Base-by-base conservation (phyloP, 306 rosid species). In the Glycine tomentella region DNA sequence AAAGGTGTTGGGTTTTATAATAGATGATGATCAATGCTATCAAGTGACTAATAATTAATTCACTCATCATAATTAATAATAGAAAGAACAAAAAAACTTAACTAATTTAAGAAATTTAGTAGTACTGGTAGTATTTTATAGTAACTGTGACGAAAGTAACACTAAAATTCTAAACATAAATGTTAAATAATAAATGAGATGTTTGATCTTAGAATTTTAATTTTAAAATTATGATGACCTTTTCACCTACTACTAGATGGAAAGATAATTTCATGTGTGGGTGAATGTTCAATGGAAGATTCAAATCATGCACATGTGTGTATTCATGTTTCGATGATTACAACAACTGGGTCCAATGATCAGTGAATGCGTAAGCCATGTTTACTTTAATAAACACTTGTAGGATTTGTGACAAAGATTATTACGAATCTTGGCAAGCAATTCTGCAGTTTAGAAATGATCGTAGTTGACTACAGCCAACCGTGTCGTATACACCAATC, bases 391-490 rank as follows among this genome's bases (percentile, higher is more conserved):
- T 36, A 53, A 74, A 64, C 0, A 9, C 40, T 46, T 17, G n/a
- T 38, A n/a, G 33, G 15, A 63, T 33, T 31, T 59, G 65, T 38
- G 56, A 53, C 67, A 74, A 81, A 74, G 53, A 74, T 81, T 36
- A 55, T 14, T 8, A n/a, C 15, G 57, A 53, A 56, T 55, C 69
- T 66, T 55, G 5, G 5, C 40, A 55, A 65, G 12, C n/a, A 45
- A 56, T 44, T 57, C 20, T 25, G 69, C n/a, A 75, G n/a, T 52
- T 34, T 56, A 61, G 52, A 70, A 50, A 69, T 42, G 2, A 55
- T 5, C 33, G 58, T 68, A 33, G 53, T 55, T 25, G 31, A 2
- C 31, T 25, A 25, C 31, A 25, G 6, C 46, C 11, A 48, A 34
- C 40, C 55, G 45, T 61, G 78, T 59, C 64, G 44, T 75, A 45